Evolutionary conservation across 768 basidiomycete genomes (phyloP), one percentile per base, ranked within the genome.

Genomic region (Trametes sanguinea): DNA sequence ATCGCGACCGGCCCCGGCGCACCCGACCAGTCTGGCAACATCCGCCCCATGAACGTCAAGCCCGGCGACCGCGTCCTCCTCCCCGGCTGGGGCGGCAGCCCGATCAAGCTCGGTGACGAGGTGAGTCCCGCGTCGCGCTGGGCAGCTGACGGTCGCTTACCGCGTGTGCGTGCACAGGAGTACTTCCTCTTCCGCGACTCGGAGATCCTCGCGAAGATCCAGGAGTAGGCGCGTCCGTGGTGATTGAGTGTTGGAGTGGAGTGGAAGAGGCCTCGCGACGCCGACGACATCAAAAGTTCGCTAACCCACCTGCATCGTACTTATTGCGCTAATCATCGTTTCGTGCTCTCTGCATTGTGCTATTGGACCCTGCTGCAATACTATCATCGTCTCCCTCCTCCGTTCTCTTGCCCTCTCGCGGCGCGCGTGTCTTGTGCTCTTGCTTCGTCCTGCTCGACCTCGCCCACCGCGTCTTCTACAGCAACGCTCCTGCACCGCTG

Each of bases 71-170:
- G 91, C 9, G 95, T 98, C 14, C 81, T 99, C 54, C 80, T 99
- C 4, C 96, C 97, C 11, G 93, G 92, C 5, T 99, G 96, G 92
- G 97, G 97, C 54, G 97, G 97, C 10, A 95, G 88, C 72, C 74
- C 92, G 14, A 94, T 99, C 76, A 99, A 99, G 78, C 85, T 98
- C 51, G 95, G 95, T 43, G 97, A 98, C 29, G 95, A 98, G 74
- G 96, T 94, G 70, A 62, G 90, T 83, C 10, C 42, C 47, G 48
- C 37, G 57, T 33, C 29, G 43, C 29, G 17, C 4, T 27, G 40
- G 16, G 22, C 33, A 45, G 16, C 45, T 42, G 29, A 22, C 56
- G 30, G 13, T 30, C 7, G 32, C 14, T 47, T 63, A 29, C 22
- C 22, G 22, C 22, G 22, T 22, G 44, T 11, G 52, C 52, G 42